phyloP scores from a whole-genome alignment of 345 rosid species.

The Linum trigynum region DNA sequence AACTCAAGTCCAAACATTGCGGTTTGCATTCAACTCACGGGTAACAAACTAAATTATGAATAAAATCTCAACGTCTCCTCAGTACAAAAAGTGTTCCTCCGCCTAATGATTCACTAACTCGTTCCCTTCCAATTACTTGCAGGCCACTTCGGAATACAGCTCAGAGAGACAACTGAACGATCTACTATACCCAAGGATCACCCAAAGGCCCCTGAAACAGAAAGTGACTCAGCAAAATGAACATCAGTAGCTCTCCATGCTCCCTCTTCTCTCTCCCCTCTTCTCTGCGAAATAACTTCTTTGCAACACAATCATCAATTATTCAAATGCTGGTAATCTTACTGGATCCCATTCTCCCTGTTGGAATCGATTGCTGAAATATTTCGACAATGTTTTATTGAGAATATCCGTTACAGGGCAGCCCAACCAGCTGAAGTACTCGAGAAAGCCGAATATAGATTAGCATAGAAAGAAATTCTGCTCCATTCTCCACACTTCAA shows the following conservation, averaged over 20 bases:
- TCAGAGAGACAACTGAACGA: slow-evolving; percentile 72
- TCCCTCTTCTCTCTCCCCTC: background rate
- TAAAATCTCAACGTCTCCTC: background rate
- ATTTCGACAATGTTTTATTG: too few species aligned
- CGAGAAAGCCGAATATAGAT: too few species aligned
- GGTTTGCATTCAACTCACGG: slow-evolving; percentile 59
- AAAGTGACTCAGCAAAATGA: slow-evolving; percentile 44
- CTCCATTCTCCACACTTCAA: too few species aligned
- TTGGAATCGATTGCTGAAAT: background rate
- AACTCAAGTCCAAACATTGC: slow-evolving; percentile 67
- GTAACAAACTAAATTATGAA: slow-evolving; percentile 28
- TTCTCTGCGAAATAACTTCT: background rate
- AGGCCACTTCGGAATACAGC: slow-evolving; percentile 73
- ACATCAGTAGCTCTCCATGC: slow-evolving; percentile 4
- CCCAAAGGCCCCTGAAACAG: slow-evolving; percentile 21
- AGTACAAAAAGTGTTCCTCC: background rate
- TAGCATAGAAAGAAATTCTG: too few species aligned
- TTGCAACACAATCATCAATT: background rate
- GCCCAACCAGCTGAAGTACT: too few species aligned
- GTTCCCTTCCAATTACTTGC: slow-evolving; percentile 12
- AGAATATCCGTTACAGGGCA: too few species aligned
- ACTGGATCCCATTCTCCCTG: background rate
- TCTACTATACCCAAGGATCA: slow-evolving; percentile 47
- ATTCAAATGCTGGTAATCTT: background rate
- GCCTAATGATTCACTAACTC: background rate